Percentiles rank a stretch among this genome's conserved stretches.
phyloP scores from a whole-genome alignment of 2,329 filamentous ascomycete genomes.

The Delphinella strobiligena region DNA sequence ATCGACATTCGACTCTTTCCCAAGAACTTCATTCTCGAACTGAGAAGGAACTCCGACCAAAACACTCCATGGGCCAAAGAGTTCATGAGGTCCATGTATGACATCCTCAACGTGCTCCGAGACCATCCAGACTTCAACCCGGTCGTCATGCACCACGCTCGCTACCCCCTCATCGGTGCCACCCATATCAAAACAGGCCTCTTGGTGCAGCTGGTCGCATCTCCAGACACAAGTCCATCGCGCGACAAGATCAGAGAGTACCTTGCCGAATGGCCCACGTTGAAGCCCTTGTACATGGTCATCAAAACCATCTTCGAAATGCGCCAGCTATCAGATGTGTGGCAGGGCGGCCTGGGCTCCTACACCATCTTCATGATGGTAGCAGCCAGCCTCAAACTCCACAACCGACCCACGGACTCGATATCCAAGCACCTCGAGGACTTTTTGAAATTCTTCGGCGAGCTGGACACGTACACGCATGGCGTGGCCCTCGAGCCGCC shows the following conservation, averaged over 20 bases:
- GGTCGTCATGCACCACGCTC: constrained; percentile 16
- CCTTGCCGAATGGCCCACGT: constrained; percentile 35
- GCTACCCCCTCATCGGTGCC: constrained; percentile 29
- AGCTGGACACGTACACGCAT: constrained; percentile 31
- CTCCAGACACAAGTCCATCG: constrained; percentile 27
- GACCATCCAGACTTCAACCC: constrained; percentile 10
- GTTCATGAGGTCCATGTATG: too few species aligned
- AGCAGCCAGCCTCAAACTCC: constrained; percentile 37
- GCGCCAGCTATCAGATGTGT: constrained; percentile 36
- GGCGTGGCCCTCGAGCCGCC: constrained; percentile 41
- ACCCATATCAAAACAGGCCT: constrained; percentile 37
- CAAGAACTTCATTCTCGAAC: too few species aligned
- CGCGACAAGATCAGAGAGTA: constrained; percentile 34
- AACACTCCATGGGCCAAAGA: too few species aligned
- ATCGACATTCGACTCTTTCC: constrained; percentile 35
- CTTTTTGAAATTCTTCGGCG: constrained; percentile 39
- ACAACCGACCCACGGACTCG: constrained; percentile 12
- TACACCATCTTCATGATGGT: constrained; percentile 47
- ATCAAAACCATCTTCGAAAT: constrained; percentile 39
- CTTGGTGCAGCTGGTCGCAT: constrained; percentile 39
- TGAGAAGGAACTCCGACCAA: too few species aligned
- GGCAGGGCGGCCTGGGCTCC: constrained; percentile 38
- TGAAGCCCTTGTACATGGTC: constrained; percentile 38
- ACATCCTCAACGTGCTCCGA: neutral
- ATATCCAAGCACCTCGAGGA: constrained; percentile 33